Evolutionary conservation across 208 protist genomes (phyloP).

Genomic region (Acanthamoeba healyi): DNA sequence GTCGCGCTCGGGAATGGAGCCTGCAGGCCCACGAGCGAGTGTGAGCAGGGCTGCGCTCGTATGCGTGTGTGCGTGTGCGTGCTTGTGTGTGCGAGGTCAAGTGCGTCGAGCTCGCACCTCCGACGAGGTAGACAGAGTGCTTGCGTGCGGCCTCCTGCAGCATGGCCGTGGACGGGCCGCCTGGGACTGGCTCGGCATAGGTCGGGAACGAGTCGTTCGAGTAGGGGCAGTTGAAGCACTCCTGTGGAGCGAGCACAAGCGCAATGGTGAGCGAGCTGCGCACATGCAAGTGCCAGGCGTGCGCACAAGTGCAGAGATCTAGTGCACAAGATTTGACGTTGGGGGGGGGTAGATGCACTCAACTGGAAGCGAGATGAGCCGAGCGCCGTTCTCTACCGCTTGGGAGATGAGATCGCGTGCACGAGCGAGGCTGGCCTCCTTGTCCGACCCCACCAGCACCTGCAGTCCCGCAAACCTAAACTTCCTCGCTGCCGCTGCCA

Average conservation of each 20-base stretch:
- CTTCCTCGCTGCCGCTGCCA: background rate
- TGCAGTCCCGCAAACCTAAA: slow-evolving; percentile 75
- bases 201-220: slow-evolving; percentile 94
- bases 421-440: slow-evolving; percentile 41
- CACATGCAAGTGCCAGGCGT: background rate
- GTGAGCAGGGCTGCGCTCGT: background rate
- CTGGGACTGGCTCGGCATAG: slow-evolving; percentile 95
- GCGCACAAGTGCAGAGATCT: background rate
- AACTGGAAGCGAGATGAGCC: slow-evolving; percentile 40
- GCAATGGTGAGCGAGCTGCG: background rate
- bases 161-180: slow-evolving; percentile 21
- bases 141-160: slow-evolving; percentile 76
- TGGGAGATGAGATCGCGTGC: slow-evolving; percentile 3
- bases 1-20: slow-evolving; percentile 96
- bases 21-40: slow-evolving; percentile 92
- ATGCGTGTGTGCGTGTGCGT: no score
- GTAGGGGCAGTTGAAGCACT: slow-evolving; percentile 96
- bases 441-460: slow-evolving; percentile 42
- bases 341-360: no score
- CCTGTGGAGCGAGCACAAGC: background rate
- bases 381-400: slow-evolving; percentile 11
- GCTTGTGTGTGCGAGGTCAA: background rate
- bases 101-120: slow-evolving; percentile 59
- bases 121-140: slow-evolving; percentile 82
- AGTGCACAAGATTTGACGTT: background rate